A percentile compares a stretch with the other conserved stretches of the same genome.
Conservation (phyloP, 306 rosid genomes). For the Cicer bijugum region DNA sequence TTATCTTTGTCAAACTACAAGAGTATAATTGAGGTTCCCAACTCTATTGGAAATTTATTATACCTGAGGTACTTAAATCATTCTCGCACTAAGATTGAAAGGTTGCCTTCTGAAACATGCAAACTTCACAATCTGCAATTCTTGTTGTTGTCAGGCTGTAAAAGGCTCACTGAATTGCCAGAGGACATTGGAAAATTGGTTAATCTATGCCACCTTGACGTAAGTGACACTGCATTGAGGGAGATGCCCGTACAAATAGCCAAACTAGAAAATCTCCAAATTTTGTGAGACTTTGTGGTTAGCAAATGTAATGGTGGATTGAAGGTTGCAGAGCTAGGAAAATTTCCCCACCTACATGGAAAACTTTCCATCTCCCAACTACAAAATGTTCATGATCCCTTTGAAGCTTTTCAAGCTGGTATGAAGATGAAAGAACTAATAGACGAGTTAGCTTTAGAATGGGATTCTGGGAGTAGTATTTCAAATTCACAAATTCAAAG, state of each 20-base stretch:
- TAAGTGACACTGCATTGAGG: not conserved
- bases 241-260: slow-evolving; percentile 19
- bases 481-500: not conserved
- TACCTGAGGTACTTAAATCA: slow-evolving; percentile 20
- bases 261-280: slow-evolving; percentile 8
- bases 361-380: slow-evolving; percentile 27
- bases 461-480: not conserved
- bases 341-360: slow-evolving; percentile 4
- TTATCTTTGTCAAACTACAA: not conserved
- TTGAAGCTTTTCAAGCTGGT: not conserved
- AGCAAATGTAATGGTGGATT: not conserved
- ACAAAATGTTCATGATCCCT: slow-evolving; percentile 16
- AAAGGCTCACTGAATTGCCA: not conserved
- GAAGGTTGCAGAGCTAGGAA: slow-evolving; percentile 16
- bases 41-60: slow-evolving; percentile 35
- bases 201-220: not conserved
- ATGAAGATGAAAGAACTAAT: slow-evolving; percentile 20
- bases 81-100: not conserved
- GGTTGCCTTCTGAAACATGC: slow-evolving; percentile 2
- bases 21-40: not conserved
- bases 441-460: slow-evolving; percentile 1
- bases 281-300: slow-evolving; percentile 20
- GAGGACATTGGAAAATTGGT: slow-evolving; percentile 19
- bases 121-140: slow-evolving; percentile 42
- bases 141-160: slow-evolving; percentile 23